Evolutionary conservation across 352 stramenopile genomes (phyloP).

Genomic region (Phytophthora sansomeana): DNA sequence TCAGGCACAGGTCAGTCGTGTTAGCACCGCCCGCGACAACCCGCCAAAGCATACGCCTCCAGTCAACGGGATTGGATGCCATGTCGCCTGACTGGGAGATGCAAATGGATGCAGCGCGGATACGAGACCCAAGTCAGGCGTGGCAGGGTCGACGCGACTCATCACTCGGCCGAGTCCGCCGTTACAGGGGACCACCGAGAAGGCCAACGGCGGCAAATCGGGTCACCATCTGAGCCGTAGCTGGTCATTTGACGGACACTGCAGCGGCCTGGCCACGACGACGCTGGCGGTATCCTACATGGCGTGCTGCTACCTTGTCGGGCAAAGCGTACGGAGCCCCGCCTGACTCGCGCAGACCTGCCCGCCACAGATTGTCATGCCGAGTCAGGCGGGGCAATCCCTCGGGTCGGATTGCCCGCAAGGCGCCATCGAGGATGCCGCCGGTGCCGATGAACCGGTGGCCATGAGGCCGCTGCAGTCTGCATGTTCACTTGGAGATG

Average conservation of each 20-base stretch:
- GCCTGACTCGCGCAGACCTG: neutral
- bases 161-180: too few relatives aligned
- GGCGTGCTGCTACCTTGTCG: neutral
- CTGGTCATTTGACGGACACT: neutral
- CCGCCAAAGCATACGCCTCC: neutral
- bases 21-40: slow-evolving; percentile 1
- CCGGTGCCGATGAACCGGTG: too few relatives aligned
- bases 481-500: neutral
- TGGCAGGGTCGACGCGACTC: too few relatives aligned
- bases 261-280: too few relatives aligned
- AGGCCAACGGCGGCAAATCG: slow-evolving; percentile 9
- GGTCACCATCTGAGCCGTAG: neutral
- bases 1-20: slow-evolving; percentile 12
- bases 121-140: slow-evolving; percentile 17
- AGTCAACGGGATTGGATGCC: slow-evolving; percentile 17
- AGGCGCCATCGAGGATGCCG: too few relatives aligned
- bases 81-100: slow-evolving; percentile 13
- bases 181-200: slow-evolving; percentile 20
- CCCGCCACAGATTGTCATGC: neutral
- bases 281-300: neutral
- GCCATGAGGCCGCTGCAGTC: too few relatives aligned
- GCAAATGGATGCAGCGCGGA: too few relatives aligned
- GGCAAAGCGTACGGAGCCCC: too few relatives aligned
- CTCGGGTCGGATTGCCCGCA: too few relatives aligned
- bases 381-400: neutral